Percentiles rank a stretch among this genome's conserved stretches.
These are phyloP conservation scores for Parafenestella ontariensis DNA, from an alignment of 2,329 filamentous ascomycete genomes.

Conservation along the genomic window DNA sequence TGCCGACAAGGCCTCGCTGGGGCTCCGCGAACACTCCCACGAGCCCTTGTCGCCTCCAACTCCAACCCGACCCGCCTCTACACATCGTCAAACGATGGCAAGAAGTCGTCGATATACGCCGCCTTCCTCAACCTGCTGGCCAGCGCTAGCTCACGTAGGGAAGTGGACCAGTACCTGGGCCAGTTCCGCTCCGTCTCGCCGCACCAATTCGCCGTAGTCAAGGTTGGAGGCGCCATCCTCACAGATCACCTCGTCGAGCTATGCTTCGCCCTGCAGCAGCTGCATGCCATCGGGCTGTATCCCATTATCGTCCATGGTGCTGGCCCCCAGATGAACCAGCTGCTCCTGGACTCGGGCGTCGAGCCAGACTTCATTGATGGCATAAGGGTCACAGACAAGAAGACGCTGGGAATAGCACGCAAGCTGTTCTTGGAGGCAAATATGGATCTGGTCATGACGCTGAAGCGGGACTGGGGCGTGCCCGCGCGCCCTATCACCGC, in stretches of 20 bases:
- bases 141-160: constrained; percentile 94
- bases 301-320: constrained; percentile 96
- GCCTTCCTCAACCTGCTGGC: constrained; percentile 90
- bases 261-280: constrained; percentile 85
- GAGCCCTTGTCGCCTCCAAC: constrained; percentile 41
- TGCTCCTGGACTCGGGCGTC: constrained; percentile 87
- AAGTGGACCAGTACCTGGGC: constrained; percentile 96
- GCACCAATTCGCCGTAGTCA: constrained; percentile 97
- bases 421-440: constrained; percentile 97
- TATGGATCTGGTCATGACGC: constrained; percentile 84
- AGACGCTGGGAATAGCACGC: constrained; percentile 88
- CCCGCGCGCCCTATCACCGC: constrained; percentile 86
- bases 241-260: constrained; percentile 93
- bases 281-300: constrained; percentile 93
- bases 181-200: constrained; percentile 97
- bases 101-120: constrained; percentile 55
- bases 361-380: constrained; percentile 97
- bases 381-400: constrained; percentile 92
- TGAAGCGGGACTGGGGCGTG: constrained; percentile 84
- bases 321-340: constrained; percentile 91
- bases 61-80: constrained; percentile 40
- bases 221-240: constrained; percentile 95
- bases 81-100: constrained; percentile 40
- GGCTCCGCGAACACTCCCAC: constrained; percentile 37
- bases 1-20: constrained; percentile 43